phyloP scores from a whole-genome alignment of 176 grass and related monocot genomes.

The Cocos nucifera region DNA sequence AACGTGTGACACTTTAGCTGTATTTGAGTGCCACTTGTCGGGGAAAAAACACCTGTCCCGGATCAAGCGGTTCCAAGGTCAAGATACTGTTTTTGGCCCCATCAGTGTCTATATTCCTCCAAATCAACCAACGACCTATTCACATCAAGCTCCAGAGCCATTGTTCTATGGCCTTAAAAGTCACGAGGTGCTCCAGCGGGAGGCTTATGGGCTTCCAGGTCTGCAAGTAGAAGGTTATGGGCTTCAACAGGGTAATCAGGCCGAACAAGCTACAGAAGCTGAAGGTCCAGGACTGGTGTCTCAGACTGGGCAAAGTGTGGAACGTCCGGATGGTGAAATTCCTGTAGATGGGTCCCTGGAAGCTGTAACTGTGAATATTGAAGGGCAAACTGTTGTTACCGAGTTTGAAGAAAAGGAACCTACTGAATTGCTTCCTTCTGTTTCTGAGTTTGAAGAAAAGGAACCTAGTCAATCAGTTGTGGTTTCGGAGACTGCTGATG shows the following conservation, averaged over 20 bases:
- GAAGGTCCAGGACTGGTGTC: background rate
- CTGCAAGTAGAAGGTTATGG: background rate
- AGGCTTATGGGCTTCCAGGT: background rate
- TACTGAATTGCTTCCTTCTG: background rate
- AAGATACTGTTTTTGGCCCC: slow-evolving; percentile 30
- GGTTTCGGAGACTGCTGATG: background rate
- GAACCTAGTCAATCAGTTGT: background rate
- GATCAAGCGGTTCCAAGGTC: slow-evolving; percentile 35
- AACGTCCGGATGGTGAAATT: too few relatives aligned
- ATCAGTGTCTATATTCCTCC: slow-evolving; percentile 35
- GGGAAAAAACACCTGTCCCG: slow-evolving; percentile 42
- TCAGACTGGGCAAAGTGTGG: background rate
- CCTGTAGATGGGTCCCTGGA: too few relatives aligned
- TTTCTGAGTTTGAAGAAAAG: background rate
- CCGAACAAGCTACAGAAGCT: background rate
- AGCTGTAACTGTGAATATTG: too few relatives aligned
- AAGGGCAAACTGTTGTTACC: background rate
- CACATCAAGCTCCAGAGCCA: slow-evolving; percentile 23
- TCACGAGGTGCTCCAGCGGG: slow-evolving; percentile 26
- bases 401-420: background rate
- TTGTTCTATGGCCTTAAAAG: slow-evolving; percentile 40
- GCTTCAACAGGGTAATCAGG: background rate
- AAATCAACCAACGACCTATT: slow-evolving; percentile 22
- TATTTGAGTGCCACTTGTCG: slow-evolving; percentile 39
- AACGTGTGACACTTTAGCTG: slow-evolving; percentile 43